Evolutionary conservation across 345 rosid species (phyloP), one percentile per base, ranked within the genome.

Genomic region (Gossypium mustelinum): DNA sequence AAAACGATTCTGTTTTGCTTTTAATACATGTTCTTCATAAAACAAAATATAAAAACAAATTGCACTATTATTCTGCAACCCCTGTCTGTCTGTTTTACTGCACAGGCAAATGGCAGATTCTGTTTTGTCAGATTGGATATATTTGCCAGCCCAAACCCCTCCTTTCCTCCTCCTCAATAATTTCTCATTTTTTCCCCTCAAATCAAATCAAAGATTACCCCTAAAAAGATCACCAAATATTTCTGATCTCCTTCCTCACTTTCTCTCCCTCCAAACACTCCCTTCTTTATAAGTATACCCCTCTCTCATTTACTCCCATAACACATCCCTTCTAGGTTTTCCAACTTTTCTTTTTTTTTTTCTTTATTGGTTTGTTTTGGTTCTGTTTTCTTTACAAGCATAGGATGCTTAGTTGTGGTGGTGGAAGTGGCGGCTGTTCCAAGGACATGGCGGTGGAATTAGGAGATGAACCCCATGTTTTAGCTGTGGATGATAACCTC

Each of bases 401-500:
- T 60, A 34, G 41, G 41, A 34, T 34, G 41, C 41, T 34, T 5
- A 34, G 41, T 34, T 5, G 41, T 34, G 41, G 24, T 3, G 58
- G 61, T 75, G 47, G 29, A 56, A 78, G 62, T 61, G 75, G 84
- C 69, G 71, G 85, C 12, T 76, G 85, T 9, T 73, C 84, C 62
- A 77, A 76, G 80, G 71, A 78, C n/a, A 77, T 56, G 68, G 47
- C 61, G 56, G 34, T 45, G 69, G 85, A 74, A 25, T 70, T 69
- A 76, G 84, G 52, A 25, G 82, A 78, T 11, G 83, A 81, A 70
- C 90, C 83, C 29, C 97, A 91, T 85, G 94, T 89, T 79, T 79
- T 93, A 77, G 98, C 97, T 7, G 97, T 93, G 1, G 98, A 93
- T 81, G 98, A 93, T 73, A 93, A 85, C 75, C 83, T 93, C 9